These are phyloP conservation scores for Cichorium intybus DNA, from an alignment of 140 eudicot genomes.

Conservation along the genomic window DNA sequence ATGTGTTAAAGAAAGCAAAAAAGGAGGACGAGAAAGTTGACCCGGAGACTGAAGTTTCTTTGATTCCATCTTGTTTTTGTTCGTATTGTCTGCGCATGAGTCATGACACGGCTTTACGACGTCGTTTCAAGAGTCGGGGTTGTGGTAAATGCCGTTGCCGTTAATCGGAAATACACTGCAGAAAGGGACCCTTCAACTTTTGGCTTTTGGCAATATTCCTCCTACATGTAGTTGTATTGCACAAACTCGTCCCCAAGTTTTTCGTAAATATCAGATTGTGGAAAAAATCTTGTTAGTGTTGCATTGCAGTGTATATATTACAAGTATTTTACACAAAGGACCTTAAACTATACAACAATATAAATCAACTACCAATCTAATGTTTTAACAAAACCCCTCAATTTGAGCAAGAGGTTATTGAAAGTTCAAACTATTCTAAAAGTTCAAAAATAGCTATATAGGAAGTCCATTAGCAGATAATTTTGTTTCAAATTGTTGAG, in stretches of 20 bases:
- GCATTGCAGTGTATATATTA: too few species aligned
- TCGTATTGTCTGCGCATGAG: constrained; percentile 17
- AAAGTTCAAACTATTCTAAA: too few species aligned
- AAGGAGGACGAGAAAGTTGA: constrained; percentile 38
- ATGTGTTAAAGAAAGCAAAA: constrained; percentile 25
- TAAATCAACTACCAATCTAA: too few species aligned
- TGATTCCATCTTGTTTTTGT: constrained; percentile 33
- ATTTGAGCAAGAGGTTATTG: too few species aligned
- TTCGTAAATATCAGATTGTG: too few species aligned
- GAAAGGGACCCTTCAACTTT: not conserved
- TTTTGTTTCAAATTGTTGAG: too few species aligned
- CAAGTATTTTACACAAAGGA: too few species aligned
- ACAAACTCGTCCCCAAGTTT: constrained; percentile 5
- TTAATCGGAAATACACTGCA: constrained; percentile 1
- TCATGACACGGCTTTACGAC: constrained; percentile 13
- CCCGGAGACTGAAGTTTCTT: constrained; percentile 33
- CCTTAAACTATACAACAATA: too few species aligned
- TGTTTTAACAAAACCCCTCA: too few species aligned
- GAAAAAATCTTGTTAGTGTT: too few species aligned
- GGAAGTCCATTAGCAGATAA: too few species aligned
- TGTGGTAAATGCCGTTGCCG: constrained; percentile 20
- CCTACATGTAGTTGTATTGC: not conserved
- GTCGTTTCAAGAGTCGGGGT: constrained; percentile 27
- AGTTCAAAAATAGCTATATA: too few species aligned
- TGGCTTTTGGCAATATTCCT: not conserved